phyloP scores from a whole-genome alignment of 176 grass and related monocot species.

The Oryza nivara region DNA sequence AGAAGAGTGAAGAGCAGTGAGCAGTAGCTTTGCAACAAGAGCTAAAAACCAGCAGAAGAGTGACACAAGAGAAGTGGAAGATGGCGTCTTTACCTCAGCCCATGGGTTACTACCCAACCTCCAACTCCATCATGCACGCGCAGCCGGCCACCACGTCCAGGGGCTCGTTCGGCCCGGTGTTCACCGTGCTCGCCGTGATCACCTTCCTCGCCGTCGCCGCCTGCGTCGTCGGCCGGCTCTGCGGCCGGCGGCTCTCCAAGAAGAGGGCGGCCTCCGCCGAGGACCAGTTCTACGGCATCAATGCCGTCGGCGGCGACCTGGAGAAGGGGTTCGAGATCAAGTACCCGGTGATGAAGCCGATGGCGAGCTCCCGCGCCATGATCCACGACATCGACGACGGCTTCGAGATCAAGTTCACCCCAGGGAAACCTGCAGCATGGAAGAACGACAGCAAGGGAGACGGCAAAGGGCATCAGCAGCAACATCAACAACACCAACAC shows the following conservation, averaged over 20 bases:
- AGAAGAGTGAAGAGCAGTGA: neutral
- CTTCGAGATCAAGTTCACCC: constrained; percentile 83
- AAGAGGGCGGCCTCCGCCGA: constrained; percentile 37
- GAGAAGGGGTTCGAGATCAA: constrained; percentile 72
- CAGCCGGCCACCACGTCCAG: constrained; percentile 47
- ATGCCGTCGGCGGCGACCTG: constrained; percentile 56
- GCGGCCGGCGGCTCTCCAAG: constrained; percentile 55
- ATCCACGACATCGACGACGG: constrained; percentile 73
- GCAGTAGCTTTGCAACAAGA: constrained; percentile 19
- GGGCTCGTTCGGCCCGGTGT: constrained; percentile 74
- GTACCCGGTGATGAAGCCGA: constrained; percentile 66
- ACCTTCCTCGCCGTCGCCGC: constrained; percentile 64
- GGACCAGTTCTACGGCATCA: constrained; percentile 48
- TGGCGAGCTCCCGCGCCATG: constrained; percentile 63
- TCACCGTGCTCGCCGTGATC: constrained; percentile 73
- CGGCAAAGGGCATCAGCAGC: constrained; percentile 39
- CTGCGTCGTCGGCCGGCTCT: constrained; percentile 68
- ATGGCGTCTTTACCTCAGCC: constrained; percentile 74
- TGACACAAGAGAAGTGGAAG: neutral
- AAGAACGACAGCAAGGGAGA: constrained; percentile 50
- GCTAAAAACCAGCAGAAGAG: neutral
- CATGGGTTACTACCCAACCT: constrained; percentile 56
- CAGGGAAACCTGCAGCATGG: constrained; percentile 63
- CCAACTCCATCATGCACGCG: constrained; percentile 47
- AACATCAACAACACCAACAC: neutral